Percentiles rank a stretch among this genome's conserved stretches.
phyloP scores from a whole-genome alignment of 176 grass and related monocot species.

The Phyllostachys edulis region DNA sequence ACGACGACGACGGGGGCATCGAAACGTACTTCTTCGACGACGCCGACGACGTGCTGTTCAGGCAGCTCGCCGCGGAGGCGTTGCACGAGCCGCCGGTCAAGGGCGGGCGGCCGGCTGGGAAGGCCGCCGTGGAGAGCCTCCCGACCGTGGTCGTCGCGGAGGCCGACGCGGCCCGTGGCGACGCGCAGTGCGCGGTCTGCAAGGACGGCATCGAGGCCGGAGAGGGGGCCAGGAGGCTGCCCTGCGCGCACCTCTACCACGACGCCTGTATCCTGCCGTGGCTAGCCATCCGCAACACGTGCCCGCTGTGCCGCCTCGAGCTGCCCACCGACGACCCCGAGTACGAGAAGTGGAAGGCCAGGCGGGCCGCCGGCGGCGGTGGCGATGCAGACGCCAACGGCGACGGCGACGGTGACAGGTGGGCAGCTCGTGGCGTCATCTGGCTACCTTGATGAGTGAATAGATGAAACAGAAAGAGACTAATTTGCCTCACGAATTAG shows the following conservation, averaged over 20 bases:
- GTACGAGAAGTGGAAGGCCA: conserved; percentile 64
- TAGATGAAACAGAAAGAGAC: neutral
- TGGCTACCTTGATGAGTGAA: conserved; percentile 2
- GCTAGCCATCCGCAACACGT: conserved; percentile 80
- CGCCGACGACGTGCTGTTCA: conserved; percentile 61
- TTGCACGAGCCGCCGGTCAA: conserved; percentile 57
- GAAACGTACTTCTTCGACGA: conserved; percentile 63
- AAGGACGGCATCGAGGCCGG: conserved; percentile 60
- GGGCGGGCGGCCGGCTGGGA: conserved; percentile 51
- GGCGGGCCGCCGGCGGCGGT: neutral
- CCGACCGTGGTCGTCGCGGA: conserved; percentile 48
- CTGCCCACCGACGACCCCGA: conserved; percentile 72
- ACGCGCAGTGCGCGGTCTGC: conserved; percentile 70
- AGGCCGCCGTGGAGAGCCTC: conserved; percentile 62
- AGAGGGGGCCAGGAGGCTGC: conserved; percentile 54
- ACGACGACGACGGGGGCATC: conserved; percentile 34
- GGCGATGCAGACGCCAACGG: neutral
- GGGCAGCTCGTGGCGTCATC: neutral
- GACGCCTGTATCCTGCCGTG: conserved; percentile 72
- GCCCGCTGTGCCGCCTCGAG: conserved; percentile 84
- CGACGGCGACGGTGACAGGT: conserved; percentile 22
- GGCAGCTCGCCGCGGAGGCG: conserved; percentile 41
- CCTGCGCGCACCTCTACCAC: conserved; percentile 81
- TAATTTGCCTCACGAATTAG: conserved; percentile 32
- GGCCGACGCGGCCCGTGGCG: conserved; percentile 34